Base-by-base conservation (phyloP, 768 basidiomycete genomes). In the Pulveroboletus frians region DNA sequence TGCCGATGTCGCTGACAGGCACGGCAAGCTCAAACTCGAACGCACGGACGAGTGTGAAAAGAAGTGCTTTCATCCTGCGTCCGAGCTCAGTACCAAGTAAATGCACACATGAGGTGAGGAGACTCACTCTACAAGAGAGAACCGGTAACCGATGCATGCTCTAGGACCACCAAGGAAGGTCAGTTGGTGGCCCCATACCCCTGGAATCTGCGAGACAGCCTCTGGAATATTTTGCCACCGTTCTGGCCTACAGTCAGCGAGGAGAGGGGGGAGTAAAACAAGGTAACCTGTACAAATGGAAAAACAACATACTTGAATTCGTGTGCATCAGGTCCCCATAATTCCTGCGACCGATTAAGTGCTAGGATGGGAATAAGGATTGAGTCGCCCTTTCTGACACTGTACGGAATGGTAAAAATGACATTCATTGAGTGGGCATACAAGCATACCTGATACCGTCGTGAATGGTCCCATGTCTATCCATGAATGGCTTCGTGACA, bases 91-190 rank as follows among this genome's bases (percentile, higher is more conserved):
- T 10, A 15, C 9, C 8, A 4, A 7, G 27, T 15, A 7, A 7
- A 18, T 0, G 13, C 4, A 13, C 18, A 21, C n/a, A 20, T 29
- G 14, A 32, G 31, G 15, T 14, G 10, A 4, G 18, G 9, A 5
- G 31, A 73, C 78, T 41, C 53, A 81, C 78, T 82, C 81, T 17
- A 77, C 65, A 18, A 85, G 61, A 21, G 84, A 72, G 58, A 86
- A 85, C 9, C 79, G 75, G 60, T 80, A 86, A 1, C 83, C 83
- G 34, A 86, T 85, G 55, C 84, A 88, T 7, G 82, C 74, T 27
- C 76, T 73, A 15, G 80, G 78, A 2, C 85, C 85, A 21, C 80
- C 81, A 3, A 83, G 59, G 73, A 88, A 88, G 0, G 78, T 74
- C 31, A 85, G 59, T 44, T 79, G 61, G 56, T 83, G 75, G 5